Percentiles rank a stretch among this genome's conserved stretches.
Evolutionary conservation across 2,329 filamentous ascomycete species (phyloP).

Genomic region (Aspergillus calidoustus): DNA sequence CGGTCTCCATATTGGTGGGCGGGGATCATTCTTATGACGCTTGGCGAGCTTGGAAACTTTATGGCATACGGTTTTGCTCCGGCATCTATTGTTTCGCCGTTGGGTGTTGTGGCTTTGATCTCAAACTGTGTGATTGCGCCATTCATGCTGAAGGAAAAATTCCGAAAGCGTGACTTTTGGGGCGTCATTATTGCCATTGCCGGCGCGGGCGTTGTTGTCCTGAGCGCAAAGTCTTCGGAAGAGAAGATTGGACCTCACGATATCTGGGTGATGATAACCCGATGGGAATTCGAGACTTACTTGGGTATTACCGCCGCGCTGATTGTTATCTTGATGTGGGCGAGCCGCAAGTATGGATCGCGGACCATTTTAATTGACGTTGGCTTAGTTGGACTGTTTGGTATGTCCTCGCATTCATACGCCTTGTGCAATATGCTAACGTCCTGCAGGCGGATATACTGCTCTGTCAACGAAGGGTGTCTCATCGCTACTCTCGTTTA

Average conservation of each 20-base stretch:
- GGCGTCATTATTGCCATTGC: conserved; percentile 86
- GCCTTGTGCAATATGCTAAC: conserved; percentile 21
- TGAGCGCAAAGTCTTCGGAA: conserved; percentile 88
- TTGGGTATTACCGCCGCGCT: conserved; percentile 74
- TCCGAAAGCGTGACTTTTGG: conserved; percentile 81
- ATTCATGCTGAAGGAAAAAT: conserved; percentile 87
- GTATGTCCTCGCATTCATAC: conserved; percentile 52
- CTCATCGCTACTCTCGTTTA: conserved; percentile 90
- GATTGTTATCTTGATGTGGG: conserved; percentile 78
- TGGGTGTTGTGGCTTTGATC: conserved; percentile 94
- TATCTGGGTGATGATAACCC: conserved; percentile 86
- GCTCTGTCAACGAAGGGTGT: conserved; percentile 95
- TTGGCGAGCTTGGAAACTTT: conserved; percentile 96
- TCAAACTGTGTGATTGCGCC: conserved; percentile 98
- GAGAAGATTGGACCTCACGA: conserved; percentile 88
- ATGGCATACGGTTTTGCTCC: conserved; percentile 96
- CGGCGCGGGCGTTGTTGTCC: conserved; percentile 88
- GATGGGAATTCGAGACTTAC: conserved; percentile 89
- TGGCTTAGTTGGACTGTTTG: conserved; percentile 90
- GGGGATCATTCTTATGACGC: conserved; percentile 87
- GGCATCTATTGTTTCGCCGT: conserved; percentile 92
- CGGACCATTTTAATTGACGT: conserved; percentile 89
- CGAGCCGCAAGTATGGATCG: conserved; percentile 81
- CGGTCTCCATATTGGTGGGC: conserved; percentile 95
- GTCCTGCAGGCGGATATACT: conserved; percentile 79